Percentiles rank a stretch among this genome's conserved stretches.
These are phyloP conservation scores for Salix exigua DNA, from an alignment of 345 rosid genomes.

Conservation along the genomic window DNA sequence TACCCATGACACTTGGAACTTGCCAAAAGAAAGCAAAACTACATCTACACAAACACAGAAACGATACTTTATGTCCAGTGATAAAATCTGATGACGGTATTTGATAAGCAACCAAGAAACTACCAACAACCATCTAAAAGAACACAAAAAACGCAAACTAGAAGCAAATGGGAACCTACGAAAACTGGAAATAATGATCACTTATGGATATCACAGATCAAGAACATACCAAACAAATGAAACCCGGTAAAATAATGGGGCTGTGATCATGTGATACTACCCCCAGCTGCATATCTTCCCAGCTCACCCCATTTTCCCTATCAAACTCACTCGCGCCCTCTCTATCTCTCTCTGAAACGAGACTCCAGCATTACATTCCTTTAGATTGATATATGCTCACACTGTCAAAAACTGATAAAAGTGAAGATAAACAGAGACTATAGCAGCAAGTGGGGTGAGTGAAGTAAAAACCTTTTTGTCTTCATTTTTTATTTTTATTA, in stretches of 20 bases:
- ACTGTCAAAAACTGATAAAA: neutral
- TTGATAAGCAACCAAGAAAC: conserved; percentile 3
- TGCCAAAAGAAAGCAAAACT: neutral
- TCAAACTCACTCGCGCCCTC: conserved; percentile 9
- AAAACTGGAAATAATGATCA: conserved; percentile 12
- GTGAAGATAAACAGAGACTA: neutral
- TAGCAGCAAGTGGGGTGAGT: neutral
- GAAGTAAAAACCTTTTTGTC: no score
- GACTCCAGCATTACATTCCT: conserved; percentile 27
- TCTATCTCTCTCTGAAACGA: conserved; percentile 34
- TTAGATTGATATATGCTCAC: conserved; percentile 16
- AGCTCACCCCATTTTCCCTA: conserved; percentile 49
- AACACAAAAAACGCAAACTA: conserved; percentile 12
- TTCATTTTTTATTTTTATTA: neutral
- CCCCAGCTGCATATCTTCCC: conserved; percentile 43
- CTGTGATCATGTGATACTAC: conserved; percentile 17
- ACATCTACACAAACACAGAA: neutral
- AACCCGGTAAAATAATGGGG: conserved; percentile 10
- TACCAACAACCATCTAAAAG: neutral
- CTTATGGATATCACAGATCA: conserved; percentile 11
- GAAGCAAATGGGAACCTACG: conserved; percentile 26
- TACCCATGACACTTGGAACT: conserved; percentile 6
- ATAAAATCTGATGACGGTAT: conserved; percentile 1
- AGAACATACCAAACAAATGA: conserved; percentile 23
- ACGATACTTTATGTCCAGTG: neutral